These are phyloP conservation scores for Pythium coloratum DNA, from an alignment of 352 stramenopile genomes.

Conservation along the genomic window DNA sequence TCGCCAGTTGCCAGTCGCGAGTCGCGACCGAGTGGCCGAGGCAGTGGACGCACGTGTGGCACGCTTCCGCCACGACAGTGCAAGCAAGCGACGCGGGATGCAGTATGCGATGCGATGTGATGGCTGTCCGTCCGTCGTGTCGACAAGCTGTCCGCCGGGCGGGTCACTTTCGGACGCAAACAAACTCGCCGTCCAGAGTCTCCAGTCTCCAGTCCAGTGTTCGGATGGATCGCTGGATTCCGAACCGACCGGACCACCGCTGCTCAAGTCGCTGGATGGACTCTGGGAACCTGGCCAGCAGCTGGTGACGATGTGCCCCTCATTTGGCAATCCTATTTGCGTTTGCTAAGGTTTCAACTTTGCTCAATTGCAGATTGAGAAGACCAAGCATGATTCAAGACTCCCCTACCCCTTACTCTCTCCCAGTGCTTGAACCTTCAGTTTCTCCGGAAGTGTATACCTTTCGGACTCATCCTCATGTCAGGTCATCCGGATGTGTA, in stretches of 20 bases:
- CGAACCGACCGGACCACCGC: not conserved
- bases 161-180: not conserved
- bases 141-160: not conserved
- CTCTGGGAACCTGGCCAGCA: not conserved
- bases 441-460: not conserved
- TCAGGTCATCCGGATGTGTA: not conserved
- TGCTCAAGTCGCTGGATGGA: not conserved
- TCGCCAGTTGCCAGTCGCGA: no score
- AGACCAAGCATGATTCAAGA: not conserved
- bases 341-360: not conserved
- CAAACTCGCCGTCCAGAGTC: not conserved
- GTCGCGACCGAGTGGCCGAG: not conserved
- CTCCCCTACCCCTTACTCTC: constrained; percentile 1
- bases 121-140: not conserved
- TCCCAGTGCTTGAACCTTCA: not conserved
- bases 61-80: not conserved
- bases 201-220: not conserved
- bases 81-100: not conserved
- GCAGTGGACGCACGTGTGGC: not conserved
- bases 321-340: not conserved
- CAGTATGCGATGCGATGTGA: not conserved
- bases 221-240: not conserved
- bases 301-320: not conserved
- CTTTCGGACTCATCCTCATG: not conserved
- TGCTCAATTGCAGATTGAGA: not conserved